These are phyloP conservation scores for Aethionema arabicum DNA, from an alignment of 345 rosid species.

Conservation along the genomic window DNA sequence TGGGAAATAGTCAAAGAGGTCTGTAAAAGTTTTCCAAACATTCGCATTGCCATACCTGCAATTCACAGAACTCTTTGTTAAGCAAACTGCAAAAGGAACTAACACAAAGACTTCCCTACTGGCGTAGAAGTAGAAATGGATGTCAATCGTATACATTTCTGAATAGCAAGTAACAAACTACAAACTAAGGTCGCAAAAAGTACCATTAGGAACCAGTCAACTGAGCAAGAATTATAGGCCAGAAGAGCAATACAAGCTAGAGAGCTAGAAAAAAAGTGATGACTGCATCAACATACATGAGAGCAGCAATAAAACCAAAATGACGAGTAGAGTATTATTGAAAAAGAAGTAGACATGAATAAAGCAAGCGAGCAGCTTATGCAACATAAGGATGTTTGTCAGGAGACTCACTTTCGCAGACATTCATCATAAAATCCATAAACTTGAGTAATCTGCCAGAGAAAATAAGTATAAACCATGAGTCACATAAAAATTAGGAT, in stretches of 20 bases:
- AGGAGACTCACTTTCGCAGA: conserved; percentile 86
- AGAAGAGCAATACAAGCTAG: conserved; percentile 1
- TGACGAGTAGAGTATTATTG: neutral
- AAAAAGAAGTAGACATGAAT: conserved; percentile 7
- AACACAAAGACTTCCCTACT: conserved; percentile 4
- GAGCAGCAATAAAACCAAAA: conserved; percentile 10
- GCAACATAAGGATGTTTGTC: neutral
- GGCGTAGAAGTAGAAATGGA: neutral
- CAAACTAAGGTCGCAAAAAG: conserved; percentile 5
- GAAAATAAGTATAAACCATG: conserved; percentile 29
- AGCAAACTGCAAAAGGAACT: conserved; percentile 4
- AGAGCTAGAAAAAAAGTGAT: neutral
- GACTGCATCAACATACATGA: conserved; percentile 1
- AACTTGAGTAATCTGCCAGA: conserved; percentile 94
- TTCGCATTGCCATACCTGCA: conserved; percentile 98
- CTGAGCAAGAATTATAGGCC: neutral
- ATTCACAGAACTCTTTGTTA: conserved; percentile 29
- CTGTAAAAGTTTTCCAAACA: conserved; percentile 96
- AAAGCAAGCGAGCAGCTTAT: conserved; percentile 7
- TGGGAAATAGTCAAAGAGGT: conserved; percentile 97
- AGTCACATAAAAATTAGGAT: conserved; percentile 17
- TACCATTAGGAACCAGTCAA: neutral
- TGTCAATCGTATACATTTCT: conserved; percentile 1
- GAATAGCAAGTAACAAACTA: neutral
- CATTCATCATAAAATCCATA: conserved; percentile 99